Evolutionary conservation across 768 basidiomycete species (phyloP), one percentile per base, ranked within the genome.

Genomic region (Scleroderma citrinum): DNA sequence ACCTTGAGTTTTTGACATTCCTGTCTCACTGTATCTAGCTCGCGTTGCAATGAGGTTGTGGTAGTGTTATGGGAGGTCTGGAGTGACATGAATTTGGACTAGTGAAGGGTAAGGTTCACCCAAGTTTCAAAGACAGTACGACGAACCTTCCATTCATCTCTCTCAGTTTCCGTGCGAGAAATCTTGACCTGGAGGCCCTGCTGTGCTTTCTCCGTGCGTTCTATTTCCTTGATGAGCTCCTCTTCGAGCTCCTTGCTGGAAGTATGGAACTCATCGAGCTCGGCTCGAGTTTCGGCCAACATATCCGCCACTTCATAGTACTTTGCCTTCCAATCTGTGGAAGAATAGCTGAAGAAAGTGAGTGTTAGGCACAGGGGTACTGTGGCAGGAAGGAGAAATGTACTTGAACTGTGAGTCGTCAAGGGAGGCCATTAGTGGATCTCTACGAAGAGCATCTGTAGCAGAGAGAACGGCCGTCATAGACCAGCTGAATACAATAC

Each of bases 131-230:
- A 26, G 49, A 35, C 39, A 23, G 24, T 19, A 19, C 1, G 20
- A 69, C 80, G 47, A 50, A 92, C 92, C 85, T 95, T 95, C 93
- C 93, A 95, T 26, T 92, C 86, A 54, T 94, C 92, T 54, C 83
- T 77, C 63, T 92, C 92, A 34, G 67, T 67, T 61, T 90, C 87
- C 42, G 85, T 77, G 58, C 76, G 80, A 29, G 77, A 73, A 24
- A 79, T 82, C 67, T 85, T 90, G 57, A 80, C 74, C 70, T 76
- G 82, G 30, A 90, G 77, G 20, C 91, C 90, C 63, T 83, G 80
- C 63, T 92, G 87, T 1, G 86, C 76, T 67, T 83, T 87, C 71
- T 94, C 90, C 35, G 91, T 88, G 47, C 86, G 76, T 62, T 89
- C 88, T 49, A 98, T 72, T 65, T 98, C 95, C 54, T 78, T 78